phyloP scores from a whole-genome alignment of 106 monocot genomes.

The Vanilla planifolia region DNA sequence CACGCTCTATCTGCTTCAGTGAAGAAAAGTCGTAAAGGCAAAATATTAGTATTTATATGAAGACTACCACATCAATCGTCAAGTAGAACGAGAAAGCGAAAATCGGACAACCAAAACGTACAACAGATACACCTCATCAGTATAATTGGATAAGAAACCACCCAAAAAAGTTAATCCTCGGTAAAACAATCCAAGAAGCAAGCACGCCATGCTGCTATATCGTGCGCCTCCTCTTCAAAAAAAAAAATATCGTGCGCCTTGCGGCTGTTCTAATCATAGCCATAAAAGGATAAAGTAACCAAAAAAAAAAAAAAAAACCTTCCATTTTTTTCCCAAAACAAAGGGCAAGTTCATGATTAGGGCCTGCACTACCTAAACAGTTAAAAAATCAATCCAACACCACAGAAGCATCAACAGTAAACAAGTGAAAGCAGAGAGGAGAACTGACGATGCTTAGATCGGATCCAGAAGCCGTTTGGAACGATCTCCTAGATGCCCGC shows the following conservation, averaged over 20 bases:
- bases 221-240: too few species aligned
- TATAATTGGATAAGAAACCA: too few species aligned
- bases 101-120: too few species aligned
- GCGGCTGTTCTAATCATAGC: neutral
- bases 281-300: conserved; percentile 1
- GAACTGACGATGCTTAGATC: conserved; percentile 43
- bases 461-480: conserved; percentile 38
- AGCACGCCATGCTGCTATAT: too few species aligned
- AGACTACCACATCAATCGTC: too few species aligned
- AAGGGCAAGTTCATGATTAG: neutral
- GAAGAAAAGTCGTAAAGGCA: neutral
- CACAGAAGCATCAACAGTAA: neutral
- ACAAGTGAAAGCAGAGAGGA: neutral
- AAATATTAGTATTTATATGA: too few species aligned
- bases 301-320: too few species aligned
- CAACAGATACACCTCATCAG: too few species aligned
- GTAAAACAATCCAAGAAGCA: too few species aligned
- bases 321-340: neutral
- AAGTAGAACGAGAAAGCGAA: too few species aligned
- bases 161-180: too few species aligned
- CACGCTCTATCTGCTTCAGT: conserved; percentile 49
- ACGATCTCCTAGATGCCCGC: conserved; percentile 29
- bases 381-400: neutral
- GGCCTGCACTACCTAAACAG: neutral
- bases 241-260: neutral